Conservation (phyloP, 768 basidiomycete species). For the Leccinum variicolor region DNA sequence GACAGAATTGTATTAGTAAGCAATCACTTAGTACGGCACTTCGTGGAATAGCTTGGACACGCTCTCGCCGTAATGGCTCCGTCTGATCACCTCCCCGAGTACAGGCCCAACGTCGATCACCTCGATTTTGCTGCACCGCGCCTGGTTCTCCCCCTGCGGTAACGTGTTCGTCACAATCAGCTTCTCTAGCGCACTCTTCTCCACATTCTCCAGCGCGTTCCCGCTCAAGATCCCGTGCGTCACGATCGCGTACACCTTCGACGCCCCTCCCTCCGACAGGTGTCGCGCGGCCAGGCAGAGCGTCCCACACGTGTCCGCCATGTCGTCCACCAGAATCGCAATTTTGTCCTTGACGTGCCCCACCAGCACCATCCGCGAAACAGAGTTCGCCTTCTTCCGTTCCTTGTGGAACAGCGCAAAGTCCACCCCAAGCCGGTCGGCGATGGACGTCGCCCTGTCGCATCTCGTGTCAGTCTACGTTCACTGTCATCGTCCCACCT, state of each 20-base stretch:
- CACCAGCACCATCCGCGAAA: slow-evolving; percentile 93
- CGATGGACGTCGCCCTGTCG: slow-evolving; percentile 90
- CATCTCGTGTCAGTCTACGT: slow-evolving; percentile 14
- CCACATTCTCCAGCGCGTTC: slow-evolving; percentile 73
- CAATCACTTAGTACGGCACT: slow-evolving; percentile 64
- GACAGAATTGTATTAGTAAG: slow-evolving; percentile 13
- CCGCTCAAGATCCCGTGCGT: slow-evolving; percentile 96
- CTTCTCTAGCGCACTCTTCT: slow-evolving; percentile 78
- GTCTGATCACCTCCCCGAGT: slow-evolving; percentile 91
- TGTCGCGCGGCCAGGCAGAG: slow-evolving; percentile 89
- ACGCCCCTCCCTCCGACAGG: slow-evolving; percentile 84
- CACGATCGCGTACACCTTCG: slow-evolving; percentile 85
- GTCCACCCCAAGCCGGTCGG: slow-evolving; percentile 92
- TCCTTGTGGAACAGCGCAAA: slow-evolving; percentile 99
- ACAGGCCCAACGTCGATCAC: slow-evolving; percentile 94
- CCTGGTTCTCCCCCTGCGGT: slow-evolving; percentile 79
- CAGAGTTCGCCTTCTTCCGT: slow-evolving; percentile 93
- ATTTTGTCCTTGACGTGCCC: slow-evolving; percentile 90
- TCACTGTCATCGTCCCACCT: slow-evolving; percentile 6
- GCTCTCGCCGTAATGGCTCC: slow-evolving; percentile 97
- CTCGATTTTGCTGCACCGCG: slow-evolving; percentile 74
- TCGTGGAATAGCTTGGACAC: slow-evolving; percentile 87
- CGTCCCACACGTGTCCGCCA: slow-evolving; percentile 97
- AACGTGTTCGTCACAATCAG: slow-evolving; percentile 98
- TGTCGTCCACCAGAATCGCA: slow-evolving; percentile 96